These are phyloP conservation scores for Coniochaeta hoffmannii DNA, from an alignment of 2,329 filamentous ascomycete species.

Conservation along the genomic window DNA sequence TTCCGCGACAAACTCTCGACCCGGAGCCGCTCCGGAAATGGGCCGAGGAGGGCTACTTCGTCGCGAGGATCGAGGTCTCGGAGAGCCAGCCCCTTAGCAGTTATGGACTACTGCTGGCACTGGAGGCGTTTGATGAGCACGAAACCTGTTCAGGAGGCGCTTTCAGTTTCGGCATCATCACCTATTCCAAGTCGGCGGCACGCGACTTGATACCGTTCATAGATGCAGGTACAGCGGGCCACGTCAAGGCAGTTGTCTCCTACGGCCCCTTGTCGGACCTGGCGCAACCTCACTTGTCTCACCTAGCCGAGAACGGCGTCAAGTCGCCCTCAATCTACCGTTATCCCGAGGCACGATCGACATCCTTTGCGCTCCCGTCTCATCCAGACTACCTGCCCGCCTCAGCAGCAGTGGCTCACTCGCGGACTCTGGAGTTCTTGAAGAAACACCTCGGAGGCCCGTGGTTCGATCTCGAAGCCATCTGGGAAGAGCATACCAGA, in stretches of 20 bases:
- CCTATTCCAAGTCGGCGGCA: neutral
- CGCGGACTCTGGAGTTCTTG: neutral
- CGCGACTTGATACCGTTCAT: neutral
- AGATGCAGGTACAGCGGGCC: neutral
- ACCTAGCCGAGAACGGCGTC: neutral
- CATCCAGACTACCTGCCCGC: neutral
- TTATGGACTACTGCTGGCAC: neutral
- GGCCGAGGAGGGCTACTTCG: conserved; percentile 63
- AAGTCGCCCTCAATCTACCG: neutral
- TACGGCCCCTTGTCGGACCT: neutral
- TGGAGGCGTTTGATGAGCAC: neutral
- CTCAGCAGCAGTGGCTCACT: neutral
- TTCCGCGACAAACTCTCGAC: conserved; percentile 20
- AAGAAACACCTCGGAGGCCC: conserved; percentile 37
- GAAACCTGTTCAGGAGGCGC: conserved; percentile 9
- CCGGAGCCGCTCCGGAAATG: conserved; percentile 57
- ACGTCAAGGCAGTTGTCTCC: neutral
- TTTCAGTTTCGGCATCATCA: conserved; percentile 15
- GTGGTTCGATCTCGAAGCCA: conserved; percentile 64
- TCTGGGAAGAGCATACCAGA: conserved; percentile 73
- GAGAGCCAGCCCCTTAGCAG: conserved; percentile 22
- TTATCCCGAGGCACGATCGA: neutral
- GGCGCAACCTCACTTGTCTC: neutral
- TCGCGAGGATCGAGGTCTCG: conserved; percentile 41
- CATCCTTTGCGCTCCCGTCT: neutral